Evolutionary conservation across 176 grass and related monocot species (phyloP), one percentile per base, ranked within the genome.

Genomic region (Avena eriantha): DNA sequence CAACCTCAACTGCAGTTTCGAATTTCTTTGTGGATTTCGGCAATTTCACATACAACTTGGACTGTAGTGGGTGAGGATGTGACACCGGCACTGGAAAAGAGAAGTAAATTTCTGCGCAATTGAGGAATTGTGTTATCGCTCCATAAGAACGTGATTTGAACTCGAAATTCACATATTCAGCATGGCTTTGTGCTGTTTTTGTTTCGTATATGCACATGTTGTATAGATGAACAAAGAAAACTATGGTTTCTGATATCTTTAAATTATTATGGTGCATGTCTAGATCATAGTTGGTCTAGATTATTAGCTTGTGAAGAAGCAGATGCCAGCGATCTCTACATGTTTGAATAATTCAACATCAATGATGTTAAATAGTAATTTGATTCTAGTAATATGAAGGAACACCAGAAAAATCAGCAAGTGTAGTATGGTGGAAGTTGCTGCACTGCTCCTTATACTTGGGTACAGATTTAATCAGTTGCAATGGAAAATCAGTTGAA

Each of bases 11-110:
- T 24, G 69, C 35, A 22, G 16, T 67, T 55, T 65, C 23, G 18
- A 83, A 83, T 50, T 68, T 6, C 13, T 79, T 24, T 64, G 2
- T 60, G 45, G 17, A 26, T 23, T 19, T 16, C 67, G 46, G 15
- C 18, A 22, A 21, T 49, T 58, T 33, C 8, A 29, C 80, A 24
- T 13, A 39, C 36, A 84, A 80, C 8, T 87, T 87, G 81, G 81
- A 91, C 26, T 80, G 24, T 74, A 80, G 58, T 84, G 69, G 22
- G 11, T 68, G 15, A 68, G 47, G 23, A 55, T 73, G 74, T 79
- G 66, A 75, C 65, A n/a, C 23, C 21, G 26, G 80, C 48, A 68
- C 8, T 7, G 4, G 58, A 31, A 71, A 76, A 2, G 11, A 18
- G 7, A 34, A 33, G 21, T 41, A 43, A 84, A 53, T 69, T 80